phyloP scores from a whole-genome alignment of 140 eudicot genomes.

The Stevia rebaudiana region DNA sequence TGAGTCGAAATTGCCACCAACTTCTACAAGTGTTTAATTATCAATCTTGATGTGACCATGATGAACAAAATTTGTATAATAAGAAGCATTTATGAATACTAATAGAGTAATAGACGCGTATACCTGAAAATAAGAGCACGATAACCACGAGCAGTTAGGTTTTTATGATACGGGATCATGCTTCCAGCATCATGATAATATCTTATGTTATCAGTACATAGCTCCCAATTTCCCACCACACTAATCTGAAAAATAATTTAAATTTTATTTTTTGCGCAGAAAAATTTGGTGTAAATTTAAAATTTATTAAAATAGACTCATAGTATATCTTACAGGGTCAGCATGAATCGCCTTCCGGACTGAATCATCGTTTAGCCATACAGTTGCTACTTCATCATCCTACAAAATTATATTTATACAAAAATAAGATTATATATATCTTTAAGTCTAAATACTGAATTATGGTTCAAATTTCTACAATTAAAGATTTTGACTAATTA shows the following conservation, averaged over 20 bases:
- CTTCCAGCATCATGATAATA: slow-evolving; percentile 78
- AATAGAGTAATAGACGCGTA: not conserved
- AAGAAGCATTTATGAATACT: not conserved
- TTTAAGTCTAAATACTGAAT: not conserved
- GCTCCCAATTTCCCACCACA: slow-evolving; percentile 57
- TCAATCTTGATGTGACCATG: not conserved
- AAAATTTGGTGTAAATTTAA: not conserved
- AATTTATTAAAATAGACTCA: not conserved
- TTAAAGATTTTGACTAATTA: no score
- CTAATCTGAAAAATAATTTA: slow-evolving; percentile 30
- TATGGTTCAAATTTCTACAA: not conserved
- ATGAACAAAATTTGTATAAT: not conserved
- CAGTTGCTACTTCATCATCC: slow-evolving; percentile 68
- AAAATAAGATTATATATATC: not conserved
- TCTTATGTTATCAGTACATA: slow-evolving; percentile 51
- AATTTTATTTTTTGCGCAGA: not conserved
- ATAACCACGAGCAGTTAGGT: slow-evolving; percentile 64
- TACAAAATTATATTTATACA: slow-evolving; percentile 18
- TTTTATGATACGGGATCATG: slow-evolving; percentile 81
- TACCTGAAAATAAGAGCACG: slow-evolving; percentile 87
- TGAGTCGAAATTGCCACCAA: not conserved
- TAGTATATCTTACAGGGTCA: slow-evolving; percentile 47
- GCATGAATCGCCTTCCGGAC: slow-evolving; percentile 94
- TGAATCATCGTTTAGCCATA: slow-evolving; percentile 77
- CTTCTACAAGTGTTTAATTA: not conserved